Evolutionary conservation across 441 rosid genomes (phyloP), one percentile per base, ranked within the genome.

Genomic region (Gossypium lobatum): DNA sequence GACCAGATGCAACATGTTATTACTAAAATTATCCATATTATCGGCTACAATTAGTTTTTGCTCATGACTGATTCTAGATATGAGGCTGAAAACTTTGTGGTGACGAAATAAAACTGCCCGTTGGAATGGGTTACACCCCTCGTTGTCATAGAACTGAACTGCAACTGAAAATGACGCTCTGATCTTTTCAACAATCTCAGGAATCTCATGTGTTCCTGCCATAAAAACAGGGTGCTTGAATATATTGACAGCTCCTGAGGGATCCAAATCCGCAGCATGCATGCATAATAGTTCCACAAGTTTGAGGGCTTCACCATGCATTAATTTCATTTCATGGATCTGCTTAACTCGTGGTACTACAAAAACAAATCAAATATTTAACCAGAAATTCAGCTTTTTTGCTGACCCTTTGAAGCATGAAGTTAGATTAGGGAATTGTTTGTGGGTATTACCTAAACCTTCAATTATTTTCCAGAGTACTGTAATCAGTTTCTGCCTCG

Each of bases 1-100:
- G 0, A 85, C 88, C 60, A 86, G 71, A 82, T 77, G 89, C 70
- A 85, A 83, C 46, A 81, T 80, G 11, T 66, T 85, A 25, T 81
- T 61, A 6, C 11, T n/a, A 14, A 28, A 61, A n/a, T 28, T 6
- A 4, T 61, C 66, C 17, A 28, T 18, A 28, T 61, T 7, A 18
- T 14, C 46, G 0, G 45, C 46, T 61, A 61, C 7, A 13, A 28
- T n/a, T 6, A 28, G 45, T 61, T 61, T 61, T n/a, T 14, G 21
- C 65, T 61, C 11, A 7, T 13, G 18, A 25, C 18, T 59, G 54
- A 57, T 81, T 60, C 64, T 79, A 17, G 77, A 79, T 9, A 77
- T 60, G 4, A 81, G 79, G 67, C 80, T 84, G 74, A 81, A 81
- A 26, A 84, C 77, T 0, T 77, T 84, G 62, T 81, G 83, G 2